Evolutionary conservation across 805 yeast species (phyloP), one percentile per base, ranked within the genome.

Genomic region (Isabelozyma pseudorhagii): DNA sequence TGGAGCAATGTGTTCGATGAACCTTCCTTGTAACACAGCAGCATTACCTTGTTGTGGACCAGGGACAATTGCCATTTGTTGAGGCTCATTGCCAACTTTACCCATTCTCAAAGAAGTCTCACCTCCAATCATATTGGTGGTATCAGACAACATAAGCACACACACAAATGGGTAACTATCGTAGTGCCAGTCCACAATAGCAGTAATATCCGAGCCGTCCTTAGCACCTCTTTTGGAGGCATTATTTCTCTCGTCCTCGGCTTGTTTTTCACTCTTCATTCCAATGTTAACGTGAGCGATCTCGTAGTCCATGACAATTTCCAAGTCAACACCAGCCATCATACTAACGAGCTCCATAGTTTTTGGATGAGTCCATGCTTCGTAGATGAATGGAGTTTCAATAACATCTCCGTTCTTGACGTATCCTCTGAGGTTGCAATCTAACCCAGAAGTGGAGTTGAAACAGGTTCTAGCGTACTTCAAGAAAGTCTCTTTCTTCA

Each of bases 121-220:
- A 45, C 86, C 86, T 28, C 86, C 86, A 60, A 77, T 67, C 85
- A 82, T 81, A 42, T 71, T 64, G 2, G 75, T 54, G 8, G 87
- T 82, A 58, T 82, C 85, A 29, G 82, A 76, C 42, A 82, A 59
- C 87, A 82, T 82, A 52, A 82, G 69, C 13, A 82, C 87, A 63
- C 85, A 82, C 15, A 82, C 86, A 59, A 80, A 81, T 13, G 85
- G 86, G 49, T 80, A 81, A n/a, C 83, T 75, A 59, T 82, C 87
- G 47, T 69, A 62, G 67, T 82, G 87, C 87, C 87, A 82, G 29
- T 81, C 80, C 36, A 81, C 84, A 41, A 81, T 73, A 18, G 82
- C 84, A 10, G 82, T 81, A 45, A 79, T 71, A 40, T 75, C 74
- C 5, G 60, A 64, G 34, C 69, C 75, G 17, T 63, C 59, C 25